phyloP scores from a whole-genome alignment of 129 eudicot genomes.

The Gnaphalium uliginosum region DNA sequence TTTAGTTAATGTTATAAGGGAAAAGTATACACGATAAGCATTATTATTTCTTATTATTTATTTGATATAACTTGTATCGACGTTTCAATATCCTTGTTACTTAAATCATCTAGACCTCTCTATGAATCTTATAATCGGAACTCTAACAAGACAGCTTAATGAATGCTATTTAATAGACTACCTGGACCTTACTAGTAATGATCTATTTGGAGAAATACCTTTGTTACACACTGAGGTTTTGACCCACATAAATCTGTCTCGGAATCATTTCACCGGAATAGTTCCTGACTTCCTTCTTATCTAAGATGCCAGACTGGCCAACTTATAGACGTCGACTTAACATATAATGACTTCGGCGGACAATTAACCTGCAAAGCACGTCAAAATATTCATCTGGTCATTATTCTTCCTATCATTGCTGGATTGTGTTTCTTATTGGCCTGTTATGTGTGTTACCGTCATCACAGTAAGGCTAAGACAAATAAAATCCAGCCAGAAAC shows the following conservation, averaged over 20 bases:
- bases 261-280: not conserved
- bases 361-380: not conserved
- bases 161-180: not conserved
- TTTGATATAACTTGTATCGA: no score
- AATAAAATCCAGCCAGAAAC: not conserved
- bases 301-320: not conserved
- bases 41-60: no score
- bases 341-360: not conserved
- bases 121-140: constrained; percentile 7
- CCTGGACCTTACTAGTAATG: constrained; percentile 19
- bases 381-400: not conserved
- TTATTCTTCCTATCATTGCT: not conserved
- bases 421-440: not conserved
- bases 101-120: constrained; percentile 16
- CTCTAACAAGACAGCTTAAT: not conserved
- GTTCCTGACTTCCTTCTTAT: not conserved
- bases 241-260: not conserved
- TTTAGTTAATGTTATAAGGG: no score
- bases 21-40: no score
- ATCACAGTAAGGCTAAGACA: not conserved
- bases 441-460: not conserved
- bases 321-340: not conserved
- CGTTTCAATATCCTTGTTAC: not conserved
- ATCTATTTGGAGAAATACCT: not conserved
- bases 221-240: not conserved